These are phyloP conservation scores for Pouteria campechiana DNA, from an alignment of 179 eudicot genomes.

Conservation along the genomic window DNA sequence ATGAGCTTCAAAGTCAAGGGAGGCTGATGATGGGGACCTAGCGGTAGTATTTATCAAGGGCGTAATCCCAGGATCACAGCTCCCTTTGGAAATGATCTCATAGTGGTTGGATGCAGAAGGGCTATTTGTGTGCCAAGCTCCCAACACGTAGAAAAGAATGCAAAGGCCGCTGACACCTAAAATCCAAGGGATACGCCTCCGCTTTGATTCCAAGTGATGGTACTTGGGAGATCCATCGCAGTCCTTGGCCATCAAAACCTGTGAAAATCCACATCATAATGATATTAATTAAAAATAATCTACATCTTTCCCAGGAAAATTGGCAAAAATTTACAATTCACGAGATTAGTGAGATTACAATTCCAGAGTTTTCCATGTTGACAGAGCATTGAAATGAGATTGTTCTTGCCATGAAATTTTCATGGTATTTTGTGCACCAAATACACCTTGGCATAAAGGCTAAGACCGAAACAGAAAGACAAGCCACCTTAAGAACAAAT, in stretches of 20 bases:
- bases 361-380: too few relatives aligned
- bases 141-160: constrained; percentile 54
- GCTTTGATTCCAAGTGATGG: constrained; percentile 38
- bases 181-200: constrained; percentile 56
- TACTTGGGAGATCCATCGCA: constrained; percentile 65
- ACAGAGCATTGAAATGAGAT: too few relatives aligned
- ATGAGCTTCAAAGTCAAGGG: constrained; percentile 67
- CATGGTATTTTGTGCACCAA: too few relatives aligned
- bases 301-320: too few relatives aligned
- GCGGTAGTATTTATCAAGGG: constrained; percentile 1
- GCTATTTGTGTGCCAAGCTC: constrained; percentile 60
- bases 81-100: constrained; percentile 20
- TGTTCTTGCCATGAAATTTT: too few relatives aligned
- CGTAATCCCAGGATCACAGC: constrained; percentile 17
- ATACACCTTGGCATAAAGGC: too few relatives aligned
- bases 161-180: constrained; percentile 61
- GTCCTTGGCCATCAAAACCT: constrained; percentile 54
- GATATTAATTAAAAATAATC: too few relatives aligned
- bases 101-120: constrained; percentile 25
- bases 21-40: not conserved
- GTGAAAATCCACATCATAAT: too few relatives aligned
- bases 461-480: too few relatives aligned
- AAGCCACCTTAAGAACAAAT: too few relatives aligned
- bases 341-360: too few relatives aligned
- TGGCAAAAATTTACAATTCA: too few relatives aligned